A percentile compares a stretch with the other conserved stretches of the same genome.
Conservation (phyloP, 2,329 filamentous ascomycete genomes). For the Phyllosticta citriasiana region DNA sequence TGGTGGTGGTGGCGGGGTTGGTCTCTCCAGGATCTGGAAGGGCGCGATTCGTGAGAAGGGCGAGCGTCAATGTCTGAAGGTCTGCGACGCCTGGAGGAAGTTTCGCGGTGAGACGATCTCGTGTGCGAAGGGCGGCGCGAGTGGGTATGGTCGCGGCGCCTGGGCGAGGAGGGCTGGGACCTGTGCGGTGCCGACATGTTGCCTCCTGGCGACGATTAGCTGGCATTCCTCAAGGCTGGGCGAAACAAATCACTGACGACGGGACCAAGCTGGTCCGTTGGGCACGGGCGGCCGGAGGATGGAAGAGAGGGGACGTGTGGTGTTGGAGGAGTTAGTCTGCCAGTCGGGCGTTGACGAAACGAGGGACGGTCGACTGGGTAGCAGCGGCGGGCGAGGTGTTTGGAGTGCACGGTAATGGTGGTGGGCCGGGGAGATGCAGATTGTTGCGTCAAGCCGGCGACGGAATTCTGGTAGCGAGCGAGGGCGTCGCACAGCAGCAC, state of each 20-base stretch:
- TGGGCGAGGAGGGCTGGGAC: conserved; percentile 51
- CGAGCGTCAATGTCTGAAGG: conserved; percentile 63
- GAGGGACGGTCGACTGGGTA: background rate
- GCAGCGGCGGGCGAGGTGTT: no score
- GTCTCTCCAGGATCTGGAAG: conserved; percentile 23
- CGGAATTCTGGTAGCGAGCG: background rate
- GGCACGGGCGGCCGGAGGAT: background rate
- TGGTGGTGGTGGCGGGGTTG: conserved; percentile 32
- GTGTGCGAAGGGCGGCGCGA: conserved; percentile 2
- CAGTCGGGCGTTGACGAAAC: background rate
- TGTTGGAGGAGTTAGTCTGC: background rate
- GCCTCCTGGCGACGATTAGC: conserved; percentile 10
- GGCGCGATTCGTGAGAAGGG: conserved; percentile 25
- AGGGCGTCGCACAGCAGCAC: background rate
- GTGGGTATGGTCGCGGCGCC: conserved; percentile 27
- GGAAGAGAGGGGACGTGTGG: background rate
- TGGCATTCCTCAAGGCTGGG: conserved; percentile 9
- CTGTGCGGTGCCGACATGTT: conserved; percentile 45
- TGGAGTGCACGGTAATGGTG: no score
- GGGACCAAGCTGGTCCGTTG: background rate
- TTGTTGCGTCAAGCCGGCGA: background rate
- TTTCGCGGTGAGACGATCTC: conserved; percentile 52
- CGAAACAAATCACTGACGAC: background rate
- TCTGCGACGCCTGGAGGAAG: conserved; percentile 57
- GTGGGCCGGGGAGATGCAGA: background rate